Evolutionary conservation across 176 grass and related monocot species (phyloP).

Genomic region (Thinopyrum elongatum): DNA sequence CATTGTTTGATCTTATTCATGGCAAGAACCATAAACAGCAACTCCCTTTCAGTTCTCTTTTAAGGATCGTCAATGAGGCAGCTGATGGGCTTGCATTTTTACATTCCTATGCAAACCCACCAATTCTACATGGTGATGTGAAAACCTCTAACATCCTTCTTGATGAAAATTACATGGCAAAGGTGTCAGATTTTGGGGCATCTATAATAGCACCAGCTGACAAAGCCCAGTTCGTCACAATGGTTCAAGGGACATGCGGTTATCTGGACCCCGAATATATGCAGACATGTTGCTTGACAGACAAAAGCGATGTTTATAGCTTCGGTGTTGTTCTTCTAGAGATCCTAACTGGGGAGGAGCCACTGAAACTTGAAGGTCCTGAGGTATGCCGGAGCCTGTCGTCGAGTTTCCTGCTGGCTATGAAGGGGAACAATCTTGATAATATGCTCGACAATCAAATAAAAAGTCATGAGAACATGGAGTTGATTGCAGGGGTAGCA

Average conservation of each 20-base stretch:
- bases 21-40: background rate
- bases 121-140: constrained; percentile 17
- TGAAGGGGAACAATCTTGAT: constrained; percentile 20
- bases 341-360: background rate
- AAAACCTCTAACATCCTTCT: constrained; percentile 31
- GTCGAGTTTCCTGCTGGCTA: constrained; percentile 6
- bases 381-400: constrained; percentile 1
- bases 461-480: background rate
- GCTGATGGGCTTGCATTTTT: constrained; percentile 25
- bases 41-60: constrained; percentile 5
- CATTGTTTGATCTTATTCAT: constrained; percentile 23
- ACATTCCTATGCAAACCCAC: constrained; percentile 27
- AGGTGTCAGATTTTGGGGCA: constrained; percentile 15
- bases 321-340: constrained; percentile 8
- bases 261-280: constrained; percentile 11
- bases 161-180: constrained; percentile 26
- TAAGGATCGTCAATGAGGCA: constrained; percentile 9
- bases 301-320: constrained; percentile 20
- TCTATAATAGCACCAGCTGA: constrained; percentile 8
- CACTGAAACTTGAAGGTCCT: constrained; percentile 8
- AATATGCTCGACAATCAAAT: background rate
- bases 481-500: background rate
- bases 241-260: constrained; percentile 22
- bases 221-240: constrained; percentile 14
- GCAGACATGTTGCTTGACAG: constrained; percentile 16